phyloP scores from a whole-genome alignment of 2,329 filamentous ascomycete species.

The Arthrinium phaeospermum region DNA sequence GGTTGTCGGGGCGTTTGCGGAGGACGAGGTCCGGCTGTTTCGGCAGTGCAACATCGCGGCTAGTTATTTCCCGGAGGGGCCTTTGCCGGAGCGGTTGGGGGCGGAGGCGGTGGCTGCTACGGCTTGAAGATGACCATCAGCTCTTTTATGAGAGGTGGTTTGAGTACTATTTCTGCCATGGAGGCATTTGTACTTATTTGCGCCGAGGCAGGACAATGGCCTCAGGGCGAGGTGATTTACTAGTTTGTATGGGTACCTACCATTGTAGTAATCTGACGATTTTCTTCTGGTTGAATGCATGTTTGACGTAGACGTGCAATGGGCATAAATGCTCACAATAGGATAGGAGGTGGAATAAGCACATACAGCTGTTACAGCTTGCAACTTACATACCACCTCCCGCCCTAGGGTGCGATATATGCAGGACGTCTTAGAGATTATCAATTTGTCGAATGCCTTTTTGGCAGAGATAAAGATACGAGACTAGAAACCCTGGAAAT shows the following conservation, averaged over 20 bases:
- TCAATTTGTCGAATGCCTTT: too few species aligned
- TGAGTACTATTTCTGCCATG: not conserved
- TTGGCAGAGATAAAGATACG: too few species aligned
- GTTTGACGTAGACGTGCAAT: too few species aligned
- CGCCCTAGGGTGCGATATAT: too few species aligned
- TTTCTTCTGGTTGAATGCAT: too few species aligned
- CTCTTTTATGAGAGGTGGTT: accelerated
- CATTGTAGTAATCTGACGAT: not conserved
- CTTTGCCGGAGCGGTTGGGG: slow-evolving; percentile 29
- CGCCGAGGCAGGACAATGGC: not conserved
- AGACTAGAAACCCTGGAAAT: too few species aligned
- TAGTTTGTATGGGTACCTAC: not conserved
- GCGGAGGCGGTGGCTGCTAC: not conserved
- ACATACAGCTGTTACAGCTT: too few species aligned
- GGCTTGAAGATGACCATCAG: not conserved
- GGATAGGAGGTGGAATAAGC: too few species aligned
- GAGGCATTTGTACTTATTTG: not conserved
- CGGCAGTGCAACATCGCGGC: slow-evolving; percentile 82
- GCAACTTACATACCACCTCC: too few species aligned
- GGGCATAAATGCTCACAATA: too few species aligned
- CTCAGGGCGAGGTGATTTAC: not conserved
- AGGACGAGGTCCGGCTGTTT: slow-evolving; percentile 77
- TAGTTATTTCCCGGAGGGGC: slow-evolving; percentile 61
- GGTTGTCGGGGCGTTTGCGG: slow-evolving; percentile 75
- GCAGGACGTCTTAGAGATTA: too few species aligned